Conservation (phyloP, 208 protist genomes). For the Tritrichomonas foetus region DNA sequence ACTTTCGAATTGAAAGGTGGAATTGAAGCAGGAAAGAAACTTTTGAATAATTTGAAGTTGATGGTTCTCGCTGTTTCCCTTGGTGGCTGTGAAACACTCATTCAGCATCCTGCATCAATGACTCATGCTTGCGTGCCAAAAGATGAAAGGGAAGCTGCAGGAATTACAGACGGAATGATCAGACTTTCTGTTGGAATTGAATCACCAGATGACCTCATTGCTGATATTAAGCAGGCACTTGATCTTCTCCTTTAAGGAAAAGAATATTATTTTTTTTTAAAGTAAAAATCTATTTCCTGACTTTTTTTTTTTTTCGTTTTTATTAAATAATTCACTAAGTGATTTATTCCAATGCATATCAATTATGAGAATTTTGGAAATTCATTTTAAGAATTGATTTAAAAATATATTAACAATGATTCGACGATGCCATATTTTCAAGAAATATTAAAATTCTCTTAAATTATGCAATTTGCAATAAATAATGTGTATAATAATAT, state of each 20-base stretch:
- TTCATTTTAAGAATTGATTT: no score
- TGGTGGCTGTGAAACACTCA: slow-evolving; percentile 46
- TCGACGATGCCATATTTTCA: no score
- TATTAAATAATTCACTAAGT: no score
- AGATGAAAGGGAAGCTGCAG: slow-evolving; percentile 37
- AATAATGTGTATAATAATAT: no score
- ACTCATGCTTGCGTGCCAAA: slow-evolving; percentile 53
- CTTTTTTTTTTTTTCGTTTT: no score
- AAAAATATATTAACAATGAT: no score
- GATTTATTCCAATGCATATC: no score
- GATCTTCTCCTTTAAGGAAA: neutral
- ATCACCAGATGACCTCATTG: slow-evolving; percentile 48
- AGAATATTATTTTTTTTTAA: no score
- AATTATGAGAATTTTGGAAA: no score
- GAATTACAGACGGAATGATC: slow-evolving; percentile 49
- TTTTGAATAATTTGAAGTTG: slow-evolving; percentile 45
- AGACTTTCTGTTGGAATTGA: slow-evolving; percentile 56
- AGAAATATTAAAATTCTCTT: no score
- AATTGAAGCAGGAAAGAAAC: slow-evolving; percentile 31
- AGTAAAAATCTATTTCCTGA: no score
- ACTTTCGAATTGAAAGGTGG: slow-evolving; percentile 47
- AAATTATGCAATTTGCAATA: no score
- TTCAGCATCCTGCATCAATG: slow-evolving; percentile 57
- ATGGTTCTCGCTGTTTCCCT: slow-evolving; percentile 45
- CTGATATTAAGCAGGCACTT: slow-evolving; percentile 39